Evolutionary conservation across 257 asterid species (phyloP), one percentile per base, ranked within the genome.

Genomic region (Capsicum pubescens): DNA sequence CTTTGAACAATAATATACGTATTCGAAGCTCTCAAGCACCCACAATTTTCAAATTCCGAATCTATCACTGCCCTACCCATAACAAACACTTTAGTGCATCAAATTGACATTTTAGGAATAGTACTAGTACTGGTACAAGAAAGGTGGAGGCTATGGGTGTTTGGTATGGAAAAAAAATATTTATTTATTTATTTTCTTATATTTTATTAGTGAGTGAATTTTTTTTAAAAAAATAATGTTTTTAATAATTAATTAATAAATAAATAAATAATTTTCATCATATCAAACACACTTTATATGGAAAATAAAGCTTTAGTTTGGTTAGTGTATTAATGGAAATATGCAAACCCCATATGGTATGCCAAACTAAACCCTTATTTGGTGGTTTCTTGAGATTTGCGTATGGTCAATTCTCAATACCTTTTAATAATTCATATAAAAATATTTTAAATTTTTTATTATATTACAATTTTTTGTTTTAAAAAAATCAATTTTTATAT

Each of bases 291-390:
- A 26, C 32, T 26, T 26, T 26, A 26, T 26, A 26, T 26, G 64
- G 64, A 77, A 77, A 54, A 54, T 16, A 26, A 54, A 77, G 81
- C 81, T 77, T 77, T 77, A 54, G 15, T 77, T 77, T 77, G 64
- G 64, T 77, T 77, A 52, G 64, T 26, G 81, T 26, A 26, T 21
- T 77, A 21, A 77, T 54, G 81, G 81, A 77, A 77, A 77, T 54
- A 26, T 54, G 81, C 81, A 66, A 42, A 56, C 81, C 32, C 64
- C 81, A 77, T 64, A 26, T 77, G 81, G 13, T 52, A 21, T 52
- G 81, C 64, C 8, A 71, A 52, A 76, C 63, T 52, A 39, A 77
- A 15, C 54, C 81, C 81, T 32, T 77, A 26, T 14, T 52, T 77
- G 14, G 50, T 77, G 64, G 50, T 77, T 70, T 35, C 52, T 77